Evolutionary conservation across 2,329 filamentous ascomycete species (phyloP).

Genomic region (Stenocarpella maydis): DNA sequence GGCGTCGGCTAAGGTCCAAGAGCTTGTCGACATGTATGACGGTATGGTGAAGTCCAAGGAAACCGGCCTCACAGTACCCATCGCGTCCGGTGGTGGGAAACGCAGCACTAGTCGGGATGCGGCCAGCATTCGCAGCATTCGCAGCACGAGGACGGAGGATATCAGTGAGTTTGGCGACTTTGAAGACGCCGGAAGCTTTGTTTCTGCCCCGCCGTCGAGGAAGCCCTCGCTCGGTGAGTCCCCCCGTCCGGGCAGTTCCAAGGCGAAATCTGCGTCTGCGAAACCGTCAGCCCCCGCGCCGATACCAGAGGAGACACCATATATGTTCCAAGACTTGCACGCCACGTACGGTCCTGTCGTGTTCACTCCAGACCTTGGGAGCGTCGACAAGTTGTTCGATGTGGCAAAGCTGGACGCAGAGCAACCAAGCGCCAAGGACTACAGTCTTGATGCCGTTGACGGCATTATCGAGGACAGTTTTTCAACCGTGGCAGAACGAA

Average conservation of each 20-base stretch:
- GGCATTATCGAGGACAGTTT: conserved; percentile 61
- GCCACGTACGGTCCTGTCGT: conserved; percentile 42
- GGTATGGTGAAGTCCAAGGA: conserved; percentile 46
- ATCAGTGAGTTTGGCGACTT: conserved; percentile 44
- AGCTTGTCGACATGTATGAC: conserved; percentile 60
- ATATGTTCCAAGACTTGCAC: conserved; percentile 36
- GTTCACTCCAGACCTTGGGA: conserved; percentile 39
- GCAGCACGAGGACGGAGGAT: conserved; percentile 33
- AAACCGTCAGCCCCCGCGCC: background rate
- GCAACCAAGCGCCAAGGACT: conserved; percentile 33
- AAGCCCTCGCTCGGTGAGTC: conserved; percentile 26
- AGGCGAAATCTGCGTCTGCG: conserved; percentile 12
- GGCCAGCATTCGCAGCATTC: conserved; percentile 24
- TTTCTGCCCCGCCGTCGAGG: conserved; percentile 24
- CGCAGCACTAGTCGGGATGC: conserved; percentile 32
- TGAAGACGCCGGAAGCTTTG: conserved; percentile 40
- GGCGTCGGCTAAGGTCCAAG: conserved; percentile 56
- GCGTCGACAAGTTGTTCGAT: conserved; percentile 47
- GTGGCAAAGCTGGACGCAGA: conserved; percentile 43
- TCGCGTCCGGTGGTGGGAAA: background rate
- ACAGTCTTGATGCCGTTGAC: conserved; percentile 51
- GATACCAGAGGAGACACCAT: conserved; percentile 8
- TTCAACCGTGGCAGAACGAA: conserved; percentile 63
- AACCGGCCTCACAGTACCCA: conserved; percentile 24
- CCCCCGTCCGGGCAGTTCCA: conserved; percentile 23